Evolutionary conservation across 192 early-diverging fungal species (phyloP), one percentile per base, ranked within the genome.

Genomic region (Coemansia sp.): DNA sequence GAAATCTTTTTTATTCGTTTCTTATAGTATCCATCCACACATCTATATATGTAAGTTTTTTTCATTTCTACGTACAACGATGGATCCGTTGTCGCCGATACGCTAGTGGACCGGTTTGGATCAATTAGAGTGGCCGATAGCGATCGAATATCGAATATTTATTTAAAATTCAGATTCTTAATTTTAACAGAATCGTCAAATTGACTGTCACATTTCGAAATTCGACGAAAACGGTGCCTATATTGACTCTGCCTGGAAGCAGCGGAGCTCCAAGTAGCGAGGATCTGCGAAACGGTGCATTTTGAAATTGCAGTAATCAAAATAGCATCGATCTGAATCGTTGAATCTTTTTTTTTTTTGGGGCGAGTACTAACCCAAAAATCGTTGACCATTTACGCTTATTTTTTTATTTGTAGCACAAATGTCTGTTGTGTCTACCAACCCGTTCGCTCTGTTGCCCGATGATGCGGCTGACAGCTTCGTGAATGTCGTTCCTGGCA

Each of bases 381-480:
- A 26, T 42, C 33, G 2, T 55, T 26, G 17, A 4, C 23, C 23
- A 9, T 38, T 53, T 21, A 26, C 37, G 13, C 32, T 39, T 23
- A 30, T n/a, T 16, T 10, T 39, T 28, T 43, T 26, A 26, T 26
- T 16, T 60, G 10, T 49, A 63, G 50, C 30, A 64, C 40, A 49
- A 63, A 86, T 86, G 81, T 77, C 84, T 73, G 80, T 88, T 68
- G 84, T 80, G 65, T 89, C 90, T 66, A 77, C 86, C 67, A 90
- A 90, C 82, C 83, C 80, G 69, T 94, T 90, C 69, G 86, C 87
- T 52, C 85, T 91, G 79, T 81, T 91, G 74, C 78, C 83, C 75
- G 87, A 90, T 68, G 85, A 87, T 68, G 87, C 79, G 21, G 76
- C 64, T 61, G 84, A 82, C 73, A 80, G 77, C 61, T 69, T 75